A percentile compares a stretch with the other conserved stretches of the same genome.
Conservation (phyloP, 441 rosid species). For the Syzygium malaccense region DNA sequence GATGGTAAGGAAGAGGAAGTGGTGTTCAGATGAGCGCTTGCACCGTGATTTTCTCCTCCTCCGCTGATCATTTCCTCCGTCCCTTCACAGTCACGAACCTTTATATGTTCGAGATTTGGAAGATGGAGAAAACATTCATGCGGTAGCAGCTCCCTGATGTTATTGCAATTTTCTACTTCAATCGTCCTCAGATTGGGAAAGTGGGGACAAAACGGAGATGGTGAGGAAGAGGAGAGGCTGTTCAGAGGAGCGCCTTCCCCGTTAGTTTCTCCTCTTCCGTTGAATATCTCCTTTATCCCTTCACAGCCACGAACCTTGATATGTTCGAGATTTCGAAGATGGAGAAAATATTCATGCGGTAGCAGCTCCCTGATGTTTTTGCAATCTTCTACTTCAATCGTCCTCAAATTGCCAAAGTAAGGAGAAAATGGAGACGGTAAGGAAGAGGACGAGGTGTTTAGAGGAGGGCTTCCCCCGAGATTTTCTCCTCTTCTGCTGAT, state of each 20-base stretch:
- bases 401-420: no score
- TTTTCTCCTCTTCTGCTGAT: no score
- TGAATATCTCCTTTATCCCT: no score
- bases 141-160: not conserved
- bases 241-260: not conserved
- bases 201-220: not conserved
- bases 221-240: not conserved
- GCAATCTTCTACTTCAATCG: fast-evolving
- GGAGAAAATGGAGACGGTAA: not conserved
- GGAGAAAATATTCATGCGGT: no score
- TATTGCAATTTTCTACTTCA: fast-evolving
- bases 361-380: not conserved
- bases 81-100: no score
- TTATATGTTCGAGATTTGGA: not conserved
- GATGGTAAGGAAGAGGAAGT: not conserved
- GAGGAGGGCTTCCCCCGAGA: no score
- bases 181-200: no score
- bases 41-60: not conserved
- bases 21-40: not conserved
- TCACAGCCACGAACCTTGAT: no score
- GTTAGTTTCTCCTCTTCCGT: not conserved
- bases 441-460: no score
- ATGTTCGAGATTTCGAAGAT: no score
- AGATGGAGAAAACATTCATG: not conserved
- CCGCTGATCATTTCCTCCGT: no score